Conservation (phyloP, 768 basidiomycete species). For the Gyrodon lividus region DNA sequence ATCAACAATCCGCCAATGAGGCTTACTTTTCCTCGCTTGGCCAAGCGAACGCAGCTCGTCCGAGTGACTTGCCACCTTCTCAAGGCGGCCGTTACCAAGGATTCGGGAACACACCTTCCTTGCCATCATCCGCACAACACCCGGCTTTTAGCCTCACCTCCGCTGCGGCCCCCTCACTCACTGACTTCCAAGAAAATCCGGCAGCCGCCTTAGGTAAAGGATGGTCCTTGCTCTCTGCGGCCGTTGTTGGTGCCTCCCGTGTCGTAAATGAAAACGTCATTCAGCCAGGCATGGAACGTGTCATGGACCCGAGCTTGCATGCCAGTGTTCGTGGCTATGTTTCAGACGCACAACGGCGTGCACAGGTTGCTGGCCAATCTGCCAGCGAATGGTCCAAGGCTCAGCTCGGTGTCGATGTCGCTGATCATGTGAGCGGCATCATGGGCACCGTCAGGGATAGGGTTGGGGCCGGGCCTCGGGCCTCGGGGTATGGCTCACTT, state of each 20-base stretch:
- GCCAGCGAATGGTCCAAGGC: slow-evolving; percentile 78
- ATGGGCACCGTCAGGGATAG: slow-evolving; percentile 62
- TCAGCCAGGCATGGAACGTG: slow-evolving; percentile 83
- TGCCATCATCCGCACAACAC: slow-evolving; percentile 50
- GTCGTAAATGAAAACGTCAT: slow-evolving; percentile 85
- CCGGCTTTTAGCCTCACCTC: slow-evolving; percentile 77
- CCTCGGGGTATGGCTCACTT: slow-evolving; percentile 51
- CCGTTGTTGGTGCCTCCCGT: slow-evolving; percentile 74
- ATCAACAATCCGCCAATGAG: slow-evolving; percentile 83
- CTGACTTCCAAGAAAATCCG: slow-evolving; percentile 86
- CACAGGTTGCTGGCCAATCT: slow-evolving; percentile 55
- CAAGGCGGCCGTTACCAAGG: slow-evolving; percentile 94
- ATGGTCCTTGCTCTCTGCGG: slow-evolving; percentile 93
- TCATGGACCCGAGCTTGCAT: slow-evolving; percentile 78
- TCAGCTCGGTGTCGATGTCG: slow-evolving; percentile 85
- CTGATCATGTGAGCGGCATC: slow-evolving; percentile 68
- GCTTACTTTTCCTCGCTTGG: slow-evolving; percentile 84
- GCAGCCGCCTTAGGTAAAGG: slow-evolving; percentile 85
- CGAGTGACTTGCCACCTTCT: slow-evolving; percentile 81
- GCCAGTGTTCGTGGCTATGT: slow-evolving; percentile 73
- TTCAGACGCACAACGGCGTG: slow-evolving; percentile 62
- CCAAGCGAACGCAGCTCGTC: slow-evolving; percentile 72
- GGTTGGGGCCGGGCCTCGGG: slow-evolving; percentile 53
- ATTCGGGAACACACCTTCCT: slow-evolving; percentile 83
- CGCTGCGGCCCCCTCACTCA: slow-evolving; percentile 71